Evolutionary conservation across 1,139 yeast genomes (phyloP), one percentile per base, ranked within the genome.

Genomic region (Blastobotrys proliferans): DNA sequence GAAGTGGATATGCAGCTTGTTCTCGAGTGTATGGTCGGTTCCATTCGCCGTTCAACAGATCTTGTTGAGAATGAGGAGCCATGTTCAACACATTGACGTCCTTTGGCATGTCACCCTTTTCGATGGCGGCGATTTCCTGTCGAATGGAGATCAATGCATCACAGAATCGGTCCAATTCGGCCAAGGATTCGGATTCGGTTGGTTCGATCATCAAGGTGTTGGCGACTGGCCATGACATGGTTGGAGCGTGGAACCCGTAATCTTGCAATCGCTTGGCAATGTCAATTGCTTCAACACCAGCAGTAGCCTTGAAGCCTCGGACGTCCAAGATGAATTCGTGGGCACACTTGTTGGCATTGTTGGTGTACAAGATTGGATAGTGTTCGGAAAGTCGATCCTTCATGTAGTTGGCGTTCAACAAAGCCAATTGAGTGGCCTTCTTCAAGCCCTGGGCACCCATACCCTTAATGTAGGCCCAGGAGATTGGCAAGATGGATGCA

Each of bases 121-220:
- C 79, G 46, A 81, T 77, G n/a, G 81, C 85, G 43, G 76, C 80
- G 55, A 92, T 90, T 68, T 92, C 98, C 46, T 68, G 64, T 60
- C 92, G 81, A 50, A 92, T 92, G 8, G 88, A 66, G 51, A 92
- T 79, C 72, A 92, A 76, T 2, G 97, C 79, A 49, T 87, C 92
- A 49, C 88, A 81, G 66, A 92, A 92, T 58, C 97, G 76, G 66
- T 92, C 94, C 54, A 92, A 73, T 69, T 92, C 98, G 44, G 73
- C 84, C 59, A 83, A 69, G 60, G 87, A 81, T 68, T 92, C 98
- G 18, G 94, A 82, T 67, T 92, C 98, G 3, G 98, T 92, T 47
- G 98, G 98, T 68, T 92, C 98, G 53, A 92, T 81, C 98, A 92
- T 92, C 55, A 92, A 74, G 3, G 98, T 92, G 49, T 95, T 95